Percentiles rank a stretch among this genome's conserved stretches.
phyloP scores from a whole-genome alignment of 2,329 filamentous ascomycete genomes.

The Aspergillus sojae region DNA sequence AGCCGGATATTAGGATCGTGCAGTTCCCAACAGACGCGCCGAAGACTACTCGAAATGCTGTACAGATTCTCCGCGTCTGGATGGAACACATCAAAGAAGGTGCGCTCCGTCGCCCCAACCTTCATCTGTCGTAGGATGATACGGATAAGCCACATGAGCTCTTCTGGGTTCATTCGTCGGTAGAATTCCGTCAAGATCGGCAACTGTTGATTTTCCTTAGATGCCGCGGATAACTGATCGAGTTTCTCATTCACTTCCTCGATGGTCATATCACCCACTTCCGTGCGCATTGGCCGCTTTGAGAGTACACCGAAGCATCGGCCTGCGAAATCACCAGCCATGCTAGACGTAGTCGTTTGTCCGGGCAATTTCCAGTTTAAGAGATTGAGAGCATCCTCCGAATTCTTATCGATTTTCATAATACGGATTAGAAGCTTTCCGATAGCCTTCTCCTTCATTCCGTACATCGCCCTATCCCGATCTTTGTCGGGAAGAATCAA shows the following conservation, averaged over 20 bases:
- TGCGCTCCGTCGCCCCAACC: conserved; percentile 80
- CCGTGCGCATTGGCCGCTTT: conserved; percentile 75
- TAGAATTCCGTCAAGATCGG: conserved; percentile 85
- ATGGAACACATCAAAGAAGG: conserved; percentile 81
- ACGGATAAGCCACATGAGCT: conserved; percentile 90
- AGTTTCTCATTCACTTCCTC: conserved; percentile 86
- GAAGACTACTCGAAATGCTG: conserved; percentile 86
- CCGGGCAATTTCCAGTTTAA: conserved; percentile 92
- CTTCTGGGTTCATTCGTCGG: conserved; percentile 85
- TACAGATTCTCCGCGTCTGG: conserved; percentile 77
- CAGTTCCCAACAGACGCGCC: conserved; percentile 93
- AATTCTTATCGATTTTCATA: conserved; percentile 87
- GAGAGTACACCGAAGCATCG: conserved; percentile 84
- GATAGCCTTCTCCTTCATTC: conserved; percentile 88
- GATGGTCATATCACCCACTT: conserved; percentile 78
- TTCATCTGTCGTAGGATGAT: conserved; percentile 85
- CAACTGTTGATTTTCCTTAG: conserved; percentile 80
- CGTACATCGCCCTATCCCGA: conserved; percentile 87
- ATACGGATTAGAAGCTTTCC: conserved; percentile 89
- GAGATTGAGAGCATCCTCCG: conserved; percentile 82
- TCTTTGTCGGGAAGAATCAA: conserved; percentile 93
- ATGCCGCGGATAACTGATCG: conserved; percentile 73
- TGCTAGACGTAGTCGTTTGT: conserved; percentile 61
- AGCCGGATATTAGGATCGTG: conserved; percentile 72
- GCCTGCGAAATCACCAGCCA: conserved; percentile 89